A percentile compares a stretch with the other conserved stretches of the same genome.
Evolutionary conservation across 257 asterid genomes (phyloP).

Genomic region (Linaria vulgaris): DNA sequence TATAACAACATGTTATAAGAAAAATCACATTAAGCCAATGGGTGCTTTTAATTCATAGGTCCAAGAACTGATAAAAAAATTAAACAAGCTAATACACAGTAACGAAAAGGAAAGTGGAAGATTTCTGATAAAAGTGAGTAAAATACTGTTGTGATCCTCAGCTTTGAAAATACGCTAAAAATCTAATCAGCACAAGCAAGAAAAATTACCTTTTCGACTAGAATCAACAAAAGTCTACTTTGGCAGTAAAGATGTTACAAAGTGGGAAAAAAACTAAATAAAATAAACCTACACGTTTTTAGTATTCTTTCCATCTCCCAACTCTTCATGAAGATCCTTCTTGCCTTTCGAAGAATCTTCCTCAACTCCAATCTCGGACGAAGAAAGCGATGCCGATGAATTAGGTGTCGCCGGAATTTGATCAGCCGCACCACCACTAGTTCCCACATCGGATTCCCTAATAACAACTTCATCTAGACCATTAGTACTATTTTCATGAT

Average conservation of each 20-base stretch:
- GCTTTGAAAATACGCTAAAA: constrained; percentile 28
- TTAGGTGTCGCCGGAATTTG: constrained; percentile 36
- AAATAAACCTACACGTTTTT: constrained; percentile 54
- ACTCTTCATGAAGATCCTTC: constrained; percentile 38
- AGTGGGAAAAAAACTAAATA: not conserved
- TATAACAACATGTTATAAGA: not conserved
- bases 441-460: constrained; percentile 19
- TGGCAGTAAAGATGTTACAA: not conserved
- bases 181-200: constrained; percentile 5
- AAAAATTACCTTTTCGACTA: constrained; percentile 13
- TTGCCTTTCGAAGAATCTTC: constrained; percentile 60
- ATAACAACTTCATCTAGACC: not conserved
- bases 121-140: not conserved
- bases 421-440: constrained; percentile 5
- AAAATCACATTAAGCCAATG: not conserved
- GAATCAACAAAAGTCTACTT: constrained; percentile 31
- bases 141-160: constrained; percentile 6
- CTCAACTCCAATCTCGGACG: constrained; percentile 60
- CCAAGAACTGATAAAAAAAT: not conserved
- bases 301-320: constrained; percentile 50
- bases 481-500: constrained; percentile 10
- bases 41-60: too few species aligned
- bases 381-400: constrained; percentile 55
- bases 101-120: constrained; percentile 11
- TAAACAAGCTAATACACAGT: not conserved